Evolutionary conservation across 148 eudicot genomes (phyloP).

Genomic region (Camellia japonica): DNA sequence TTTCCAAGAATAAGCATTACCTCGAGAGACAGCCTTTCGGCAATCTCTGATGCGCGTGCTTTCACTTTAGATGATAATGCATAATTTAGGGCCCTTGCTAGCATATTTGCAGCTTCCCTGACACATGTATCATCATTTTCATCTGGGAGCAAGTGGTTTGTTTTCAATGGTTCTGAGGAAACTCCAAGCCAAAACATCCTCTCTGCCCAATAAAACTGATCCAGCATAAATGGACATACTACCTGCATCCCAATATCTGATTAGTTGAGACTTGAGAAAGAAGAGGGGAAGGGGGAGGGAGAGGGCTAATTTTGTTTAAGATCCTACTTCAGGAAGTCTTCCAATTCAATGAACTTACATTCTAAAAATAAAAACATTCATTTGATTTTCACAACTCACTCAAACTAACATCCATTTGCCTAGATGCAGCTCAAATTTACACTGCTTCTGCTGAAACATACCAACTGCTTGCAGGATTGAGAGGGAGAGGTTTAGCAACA

Average conservation of each 20-base stretch:
- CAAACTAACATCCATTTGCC: neutral
- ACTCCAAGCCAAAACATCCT: constrained; percentile 98
- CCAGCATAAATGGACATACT: constrained; percentile 82
- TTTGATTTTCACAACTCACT: neutral
- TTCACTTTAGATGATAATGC: constrained; percentile 58
- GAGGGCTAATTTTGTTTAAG: neutral
- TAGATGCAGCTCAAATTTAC: neutral
- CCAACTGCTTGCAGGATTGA: neutral
- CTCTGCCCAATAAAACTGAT: constrained; percentile 98
- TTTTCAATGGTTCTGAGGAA: constrained; percentile 71
- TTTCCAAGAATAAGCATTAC: constrained; percentile 22
- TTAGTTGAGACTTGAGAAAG: constrained; percentile 1
- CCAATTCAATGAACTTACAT: neutral
- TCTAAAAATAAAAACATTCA: neutral
- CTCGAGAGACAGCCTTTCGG: constrained; percentile 59
- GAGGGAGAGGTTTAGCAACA: neutral
- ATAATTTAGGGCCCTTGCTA: constrained; percentile 49
- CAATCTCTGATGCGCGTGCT: constrained; percentile 53
- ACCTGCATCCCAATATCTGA: constrained; percentile 32
- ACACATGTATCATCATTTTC: constrained; percentile 42
- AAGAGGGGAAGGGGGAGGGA: neutral
- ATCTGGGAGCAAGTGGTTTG: constrained; percentile 57
- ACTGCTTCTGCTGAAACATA: neutral
- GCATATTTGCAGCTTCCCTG: constrained; percentile 50
- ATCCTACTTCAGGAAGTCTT: neutral